These are phyloP conservation scores for Tilletia walkeri DNA, from an alignment of 1,284 basidiomycete genomes.

Conservation along the genomic window DNA sequence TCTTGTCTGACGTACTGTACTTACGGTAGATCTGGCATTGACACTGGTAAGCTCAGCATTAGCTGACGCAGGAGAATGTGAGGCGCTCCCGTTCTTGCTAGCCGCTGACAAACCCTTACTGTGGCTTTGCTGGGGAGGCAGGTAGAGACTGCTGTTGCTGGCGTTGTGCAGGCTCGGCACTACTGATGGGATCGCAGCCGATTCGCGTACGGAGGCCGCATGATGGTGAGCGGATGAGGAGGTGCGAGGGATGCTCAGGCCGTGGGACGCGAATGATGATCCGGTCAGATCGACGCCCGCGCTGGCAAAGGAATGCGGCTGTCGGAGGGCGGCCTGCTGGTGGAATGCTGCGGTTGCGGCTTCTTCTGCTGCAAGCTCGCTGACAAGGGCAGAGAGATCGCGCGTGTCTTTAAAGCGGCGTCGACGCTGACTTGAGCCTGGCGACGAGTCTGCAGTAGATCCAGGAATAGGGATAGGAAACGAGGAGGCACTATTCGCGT, in stretches of 20 bases:
- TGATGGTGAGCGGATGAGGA: too few relatives aligned
- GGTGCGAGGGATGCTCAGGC: not conserved
- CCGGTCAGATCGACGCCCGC: conserved; percentile 7
- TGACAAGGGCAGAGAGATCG: conserved; percentile 13
- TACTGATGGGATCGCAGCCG: not conserved
- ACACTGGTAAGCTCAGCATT: not conserved
- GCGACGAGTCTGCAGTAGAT: not conserved
- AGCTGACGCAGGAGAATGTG: not conserved
- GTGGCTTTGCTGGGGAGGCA: not conserved
- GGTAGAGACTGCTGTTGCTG: not conserved
- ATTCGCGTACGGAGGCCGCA: not conserved
- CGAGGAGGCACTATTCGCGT: not conserved
- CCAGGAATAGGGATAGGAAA: not conserved
- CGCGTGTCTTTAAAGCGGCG: conserved; percentile 10
- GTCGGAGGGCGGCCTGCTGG: conserved; percentile 2
- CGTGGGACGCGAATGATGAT: not conserved
- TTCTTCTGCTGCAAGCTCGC: conserved; percentile 15
- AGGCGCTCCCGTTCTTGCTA: not conserved
- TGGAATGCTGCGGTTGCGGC: not conserved
- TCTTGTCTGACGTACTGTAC: not conserved
- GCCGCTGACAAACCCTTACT: not conserved
- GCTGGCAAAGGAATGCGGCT: not conserved
- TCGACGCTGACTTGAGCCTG: not conserved
- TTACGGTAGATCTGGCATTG: not conserved
- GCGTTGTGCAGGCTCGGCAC: not conserved